Evolutionary conservation across 805 yeast genomes (phyloP).

Genomic region (Diddensiella caesifluorescens): DNA sequence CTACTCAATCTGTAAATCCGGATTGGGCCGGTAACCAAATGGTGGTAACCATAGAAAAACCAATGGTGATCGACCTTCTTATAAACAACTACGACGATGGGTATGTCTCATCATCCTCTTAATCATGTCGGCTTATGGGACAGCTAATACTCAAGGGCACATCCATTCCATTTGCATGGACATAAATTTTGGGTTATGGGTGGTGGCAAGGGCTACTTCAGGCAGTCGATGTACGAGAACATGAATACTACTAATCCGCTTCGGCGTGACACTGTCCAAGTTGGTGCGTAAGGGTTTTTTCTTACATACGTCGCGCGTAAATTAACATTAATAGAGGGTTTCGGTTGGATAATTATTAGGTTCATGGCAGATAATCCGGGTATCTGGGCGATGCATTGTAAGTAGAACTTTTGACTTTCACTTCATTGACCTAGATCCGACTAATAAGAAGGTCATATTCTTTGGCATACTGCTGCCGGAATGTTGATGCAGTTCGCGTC

Average conservation of each 20-base stretch:
- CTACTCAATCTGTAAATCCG: too few species aligned
- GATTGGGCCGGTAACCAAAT: constrained; percentile 51
- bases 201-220: constrained; percentile 46
- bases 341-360: constrained; percentile 54
- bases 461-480: constrained; percentile 92
- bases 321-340: constrained; percentile 1
- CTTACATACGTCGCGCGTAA: constrained; percentile 41
- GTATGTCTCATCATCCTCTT: too few species aligned
- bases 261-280: constrained; percentile 64
- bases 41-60: constrained; percentile 49
- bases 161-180: constrained; percentile 94
- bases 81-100: constrained; percentile 76
- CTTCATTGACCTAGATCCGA: too few species aligned
- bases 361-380: constrained; percentile 87
- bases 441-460: too few species aligned
- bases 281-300: too few species aligned
- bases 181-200: constrained; percentile 73
- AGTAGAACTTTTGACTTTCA: too few species aligned
- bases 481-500: constrained; percentile 39
- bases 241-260: constrained; percentile 40
- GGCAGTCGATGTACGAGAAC: constrained; percentile 44
- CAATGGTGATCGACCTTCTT: constrained; percentile 66
- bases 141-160: too few species aligned
- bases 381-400: constrained; percentile 93
- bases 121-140: too few species aligned